Base-by-base conservation (phyloP, 805 yeast species). In the Myxozyma udenii region DNA sequence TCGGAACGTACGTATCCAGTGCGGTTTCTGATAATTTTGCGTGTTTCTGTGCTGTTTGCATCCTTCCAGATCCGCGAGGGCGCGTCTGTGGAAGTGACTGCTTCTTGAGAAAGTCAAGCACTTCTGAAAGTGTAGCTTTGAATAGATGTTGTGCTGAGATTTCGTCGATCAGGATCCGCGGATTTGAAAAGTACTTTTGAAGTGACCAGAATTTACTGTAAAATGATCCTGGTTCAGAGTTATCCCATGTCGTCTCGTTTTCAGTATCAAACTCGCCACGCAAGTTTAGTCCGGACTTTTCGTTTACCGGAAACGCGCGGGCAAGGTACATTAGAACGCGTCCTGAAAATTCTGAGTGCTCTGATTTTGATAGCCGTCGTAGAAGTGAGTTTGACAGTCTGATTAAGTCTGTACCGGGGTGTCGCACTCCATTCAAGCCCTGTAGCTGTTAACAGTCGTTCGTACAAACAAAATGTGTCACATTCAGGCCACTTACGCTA, bases 221-320 rank as follows among this genome's bases (percentile, higher is more conserved):
- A n/a, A 57, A 22, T 12, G 26, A 22, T 28, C 48, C 4, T 32
- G 44, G n/a, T 16, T 18, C n/a, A 12, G 25, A 28, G 12, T 28
- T 9, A 5, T 50, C 59, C 43, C 51, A 44, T 40, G 26, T 40
- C 2, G 56, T 69, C 12, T 58, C 53, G 53, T 69, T 70, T 23
- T 64, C 73, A 0, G 56, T 53, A 48, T 69, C 62, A 55, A 63
- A 69, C 7, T 63, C 64, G 1, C 73, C 73, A 16, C 66, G 62
- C 14, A 65, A 62, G 44, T 69, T 69, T 14, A 69, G 57, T 5
- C 72, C 73, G n/a, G 69, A 64, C 37, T 65, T 62, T 41, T 69
- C 73, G 40, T 58, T 53, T 19, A 69, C 49, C 1, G 72, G 70
- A 46, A 69, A 69, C 2, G 70, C 73, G 11, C 63, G 46, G 6